Percentiles rank a stretch among this genome's conserved stretches.
These are phyloP conservation scores for Dendrothele bispora DNA, from an alignment of 768 basidiomycete genomes.

Conservation along the genomic window DNA sequence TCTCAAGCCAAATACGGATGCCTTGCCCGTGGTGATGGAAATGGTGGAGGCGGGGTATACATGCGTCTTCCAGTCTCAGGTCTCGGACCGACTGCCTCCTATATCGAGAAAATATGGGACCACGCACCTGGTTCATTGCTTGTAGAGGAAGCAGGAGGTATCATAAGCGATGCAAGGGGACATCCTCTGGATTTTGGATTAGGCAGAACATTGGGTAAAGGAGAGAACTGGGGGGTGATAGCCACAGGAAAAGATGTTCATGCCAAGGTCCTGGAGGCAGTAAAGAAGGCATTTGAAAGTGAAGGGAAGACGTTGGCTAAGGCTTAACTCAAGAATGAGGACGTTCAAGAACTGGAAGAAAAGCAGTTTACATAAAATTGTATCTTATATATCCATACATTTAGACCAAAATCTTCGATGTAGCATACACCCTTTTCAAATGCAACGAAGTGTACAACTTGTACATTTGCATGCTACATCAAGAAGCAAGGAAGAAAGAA, in stretches of 20 bases:
- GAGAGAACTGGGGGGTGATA: slow-evolving; percentile 87
- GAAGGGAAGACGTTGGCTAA: too few species aligned
- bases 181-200: slow-evolving; percentile 79
- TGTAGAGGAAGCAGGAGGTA: slow-evolving; percentile 85
- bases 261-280: slow-evolving; percentile 65
- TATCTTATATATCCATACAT: too few species aligned
- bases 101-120: slow-evolving; percentile 92
- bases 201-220: slow-evolving; percentile 81
- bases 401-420: too few species aligned
- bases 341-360: too few species aligned
- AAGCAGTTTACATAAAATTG: too few species aligned
- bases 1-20: slow-evolving; percentile 94
- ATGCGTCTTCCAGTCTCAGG: slow-evolving; percentile 79
- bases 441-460: too few species aligned
- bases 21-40: slow-evolving; percentile 82
- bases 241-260: slow-evolving; percentile 79
- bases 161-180: slow-evolving; percentile 85
- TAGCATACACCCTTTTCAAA: too few species aligned
- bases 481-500: too few species aligned
- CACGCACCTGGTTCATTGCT: slow-evolving; percentile 87
- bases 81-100: too few species aligned
- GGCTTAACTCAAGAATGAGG: too few species aligned
- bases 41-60: slow-evolving; percentile 86
- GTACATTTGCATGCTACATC: too few species aligned
- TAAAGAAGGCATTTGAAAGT: slow-evolving; percentile 74